Base-by-base conservation (phyloP, 306 rosid genomes). In the Nissolia schottii region DNA sequence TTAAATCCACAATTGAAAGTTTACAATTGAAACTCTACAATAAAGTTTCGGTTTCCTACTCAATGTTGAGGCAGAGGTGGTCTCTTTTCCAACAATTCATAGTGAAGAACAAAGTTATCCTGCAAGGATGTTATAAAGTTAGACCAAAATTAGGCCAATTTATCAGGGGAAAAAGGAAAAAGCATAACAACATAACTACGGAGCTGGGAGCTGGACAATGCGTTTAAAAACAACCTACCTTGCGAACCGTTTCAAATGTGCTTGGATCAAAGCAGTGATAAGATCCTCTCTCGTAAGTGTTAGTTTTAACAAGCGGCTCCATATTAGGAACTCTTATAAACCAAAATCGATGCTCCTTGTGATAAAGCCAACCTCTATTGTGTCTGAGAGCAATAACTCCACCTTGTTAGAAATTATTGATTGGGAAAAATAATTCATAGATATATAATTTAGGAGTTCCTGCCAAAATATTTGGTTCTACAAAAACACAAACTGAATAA, bases 331-430 rank as follows among this genome's bases (percentile, higher is more conserved):
- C 85, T 70, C 96, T 84, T 48, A 53, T 72, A 57, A 91, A 84
- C 97, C 99, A 95, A 22, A 81, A 62, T 11, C 87, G 88, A 48
- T 68, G 86, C 46, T 95, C 99, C 72, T 88, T 95, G 92, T 89
- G 99, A 79, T 95, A 95, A 72, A 82, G 83, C 99, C 99, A 95
- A n/a, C 92, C 85, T 82, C 89, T 87, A 13, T 84, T 86, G 72
- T 82, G 78, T 35, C 97, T 95, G 86, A 62, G 18, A 74, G 73
- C 48, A 86, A 73, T 22, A 41, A 62, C 38, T 54, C 32, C 51
- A 63, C 40, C 48, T 20, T 15, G 74, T 68, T 65, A 64, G 74
- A 18, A 57, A 56, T 64, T 16, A 60, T 45, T 54, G 25, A 19
- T 66, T 23, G 34, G 7, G 73, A 20, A 50, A 22, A 67, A 62